Evolutionary conservation across 345 rosid genomes (phyloP).

Genomic region (Gynandropsis gynandra): DNA sequence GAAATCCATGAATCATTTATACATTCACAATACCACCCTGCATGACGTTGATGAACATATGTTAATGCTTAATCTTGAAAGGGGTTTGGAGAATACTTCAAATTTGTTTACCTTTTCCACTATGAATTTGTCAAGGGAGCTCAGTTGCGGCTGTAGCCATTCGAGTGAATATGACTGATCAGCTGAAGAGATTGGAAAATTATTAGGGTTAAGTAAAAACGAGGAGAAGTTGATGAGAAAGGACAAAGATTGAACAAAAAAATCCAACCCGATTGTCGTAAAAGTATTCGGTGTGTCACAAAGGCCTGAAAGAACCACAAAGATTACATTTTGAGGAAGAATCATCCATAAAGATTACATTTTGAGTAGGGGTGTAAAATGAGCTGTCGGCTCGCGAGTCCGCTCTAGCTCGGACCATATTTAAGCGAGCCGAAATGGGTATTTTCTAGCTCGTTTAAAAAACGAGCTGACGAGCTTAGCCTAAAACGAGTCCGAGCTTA

Average conservation of each 20-base stretch:
- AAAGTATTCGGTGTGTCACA: conserved; percentile 54
- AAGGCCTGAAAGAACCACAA: conserved; percentile 43
- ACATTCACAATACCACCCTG: not conserved
- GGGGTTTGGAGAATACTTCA: not conserved
- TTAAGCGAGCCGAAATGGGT: no score
- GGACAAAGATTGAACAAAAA: not conserved
- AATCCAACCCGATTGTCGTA: conserved; percentile 41
- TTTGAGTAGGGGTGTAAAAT: no score
- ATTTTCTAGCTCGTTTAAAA: no score
- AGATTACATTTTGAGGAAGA: conserved; percentile 9
- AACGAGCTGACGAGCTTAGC: no score
- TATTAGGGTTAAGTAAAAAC: not conserved
- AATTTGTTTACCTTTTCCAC: conserved; percentile 44
- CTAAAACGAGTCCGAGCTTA: no score
- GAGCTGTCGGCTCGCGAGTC: no score
- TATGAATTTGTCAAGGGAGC: conserved; percentile 40
- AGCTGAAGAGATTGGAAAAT: conserved; percentile 25
- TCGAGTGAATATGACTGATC: conserved; percentile 37
- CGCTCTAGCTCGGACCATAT: no score
- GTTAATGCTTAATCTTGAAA: not conserved
- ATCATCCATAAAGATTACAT: no score
- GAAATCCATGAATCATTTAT: not conserved
- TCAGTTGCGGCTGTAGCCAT: conserved; percentile 56
- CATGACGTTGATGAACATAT: not conserved
- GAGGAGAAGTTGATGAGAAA: not conserved